Conservation (phyloP, 2,329 filamentous ascomycete species). For the Trichoderma afroharzianum region DNA sequence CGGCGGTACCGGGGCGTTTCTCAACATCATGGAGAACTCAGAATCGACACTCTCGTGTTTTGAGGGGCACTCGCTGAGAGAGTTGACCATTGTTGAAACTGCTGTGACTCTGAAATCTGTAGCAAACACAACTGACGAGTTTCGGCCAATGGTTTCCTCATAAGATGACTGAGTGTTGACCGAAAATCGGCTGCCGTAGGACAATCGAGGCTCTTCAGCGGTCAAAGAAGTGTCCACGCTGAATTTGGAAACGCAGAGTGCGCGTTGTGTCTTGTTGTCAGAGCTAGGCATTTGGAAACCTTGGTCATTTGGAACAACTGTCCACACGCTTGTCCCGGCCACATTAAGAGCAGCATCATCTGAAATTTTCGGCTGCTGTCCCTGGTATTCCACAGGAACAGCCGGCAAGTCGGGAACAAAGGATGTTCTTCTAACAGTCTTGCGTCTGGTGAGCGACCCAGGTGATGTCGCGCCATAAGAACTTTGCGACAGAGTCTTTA, state of each 20-base stretch:
- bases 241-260: conserved; percentile 28
- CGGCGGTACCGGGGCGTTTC: not conserved
- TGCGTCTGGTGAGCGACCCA: not conserved
- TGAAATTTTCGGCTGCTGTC: not conserved
- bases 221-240: conserved; percentile 29
- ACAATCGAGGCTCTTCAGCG: conserved; percentile 15
- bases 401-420: conserved; percentile 4
- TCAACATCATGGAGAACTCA: conserved; percentile 5
- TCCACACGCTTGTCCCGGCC: not conserved
- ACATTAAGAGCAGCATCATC: not conserved
- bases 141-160: conserved; percentile 40
- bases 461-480: not conserved
- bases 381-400: conserved; percentile 7
- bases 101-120: not conserved
- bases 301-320: conserved; percentile 8
- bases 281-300: not conserved
- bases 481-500: conserved; percentile 1
- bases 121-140: conserved; percentile 48
- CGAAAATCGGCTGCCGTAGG: not conserved
- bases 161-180: conserved; percentile 18
- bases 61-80: conserved; percentile 20
- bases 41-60: not conserved
- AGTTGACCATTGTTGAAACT: not conserved
- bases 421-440: conserved; percentile 10
- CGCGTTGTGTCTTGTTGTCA: not conserved